Base-by-base conservation (phyloP, 495 filamentous ascomycete genomes). In the Penicillium bovifimosum region DNA sequence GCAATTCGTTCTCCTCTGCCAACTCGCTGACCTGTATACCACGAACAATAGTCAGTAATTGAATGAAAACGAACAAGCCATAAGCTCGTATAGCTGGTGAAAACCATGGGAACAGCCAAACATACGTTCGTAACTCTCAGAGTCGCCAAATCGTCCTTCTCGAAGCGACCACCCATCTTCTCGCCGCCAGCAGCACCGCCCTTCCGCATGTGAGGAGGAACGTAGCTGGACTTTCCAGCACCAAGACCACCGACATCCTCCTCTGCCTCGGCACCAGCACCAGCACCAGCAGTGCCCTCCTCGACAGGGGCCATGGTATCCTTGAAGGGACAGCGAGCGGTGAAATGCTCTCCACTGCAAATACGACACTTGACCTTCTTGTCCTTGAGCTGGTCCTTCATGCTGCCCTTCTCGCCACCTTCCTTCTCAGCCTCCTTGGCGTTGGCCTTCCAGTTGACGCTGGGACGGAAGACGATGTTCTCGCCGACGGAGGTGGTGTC, bases 331-430 rank as follows among this genome's bases (percentile, higher is more conserved):
- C 80, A 98, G 64, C 92, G 83, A 27, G 92, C 90, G 4, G 93
- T 98, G 76, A 96, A 98, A 79, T 98, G 93, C 76, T 97, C 95
- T 59, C 95, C 93, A 69, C 84, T 87, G 75, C 93, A 98, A 66
- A 98, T 97, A 77, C 93, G 85, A 74, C 93, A 98, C 80, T 96
- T 96, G 75, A 98, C 95, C 80, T 96, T 96, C 82, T 96, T 96
- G 74, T 96, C 89, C 84, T 92, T 96, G 53, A 96, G 79, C 79
- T 89, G 82, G 59, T 90, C 89, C 78, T 91, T 93, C 77, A 96
- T 85, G 62, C 79, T 80, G 42, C 73, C 73, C 69, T 76, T 80
- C 69, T 91, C 89, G 59, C 72, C 74, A 64, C 81, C 82, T 50
- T 82, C 83, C 77, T 89, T 88, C 74, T 86, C 83, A 54, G 84